These are phyloP conservation scores for Eucalyptus tenuipes DNA, from an alignment of 345 rosid species.

Conservation along the genomic window DNA sequence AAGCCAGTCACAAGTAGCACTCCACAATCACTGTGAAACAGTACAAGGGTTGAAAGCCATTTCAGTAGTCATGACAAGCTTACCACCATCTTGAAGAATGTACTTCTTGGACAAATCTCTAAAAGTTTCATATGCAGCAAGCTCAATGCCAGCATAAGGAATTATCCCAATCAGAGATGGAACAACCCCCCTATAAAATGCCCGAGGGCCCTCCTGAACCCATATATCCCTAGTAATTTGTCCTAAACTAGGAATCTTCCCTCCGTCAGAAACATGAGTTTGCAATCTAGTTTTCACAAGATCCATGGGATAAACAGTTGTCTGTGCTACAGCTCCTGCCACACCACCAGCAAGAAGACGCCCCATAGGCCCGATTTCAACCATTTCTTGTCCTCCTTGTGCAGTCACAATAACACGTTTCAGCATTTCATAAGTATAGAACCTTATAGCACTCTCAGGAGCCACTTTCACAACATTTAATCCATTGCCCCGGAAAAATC, in stretches of 20 bases:
- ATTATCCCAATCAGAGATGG: constrained; percentile 86
- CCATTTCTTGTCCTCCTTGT: constrained; percentile 37
- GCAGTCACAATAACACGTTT: constrained; percentile 42
- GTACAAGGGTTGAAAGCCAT: not conserved
- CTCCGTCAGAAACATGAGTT: constrained; percentile 49
- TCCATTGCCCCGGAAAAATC: constrained; percentile 77
- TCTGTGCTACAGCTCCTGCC: constrained; percentile 94
- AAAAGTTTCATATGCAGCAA: constrained; percentile 79
- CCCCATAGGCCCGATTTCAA: constrained; percentile 45
- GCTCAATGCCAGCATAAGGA: constrained; percentile 95
- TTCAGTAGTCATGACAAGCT: not conserved
- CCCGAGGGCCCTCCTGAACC: constrained; percentile 81
- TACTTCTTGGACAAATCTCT: constrained; percentile 75
- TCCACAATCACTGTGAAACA: not conserved
- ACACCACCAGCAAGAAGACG: constrained; percentile 74
- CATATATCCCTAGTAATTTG: constrained; percentile 53
- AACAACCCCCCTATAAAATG: constrained; percentile 77
- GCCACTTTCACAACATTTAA: constrained; percentile 83
- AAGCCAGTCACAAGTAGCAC: not conserved
- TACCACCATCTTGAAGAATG: constrained; percentile 61
- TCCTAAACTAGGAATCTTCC: constrained; percentile 49
- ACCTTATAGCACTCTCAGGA: constrained; percentile 87
- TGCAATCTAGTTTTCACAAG: constrained; percentile 93
- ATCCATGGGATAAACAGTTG: constrained; percentile 80
- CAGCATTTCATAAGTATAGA: constrained; percentile 65